These are phyloP conservation scores for Grosmannia penicillata DNA, from an alignment of 2,329 filamentous ascomycete genomes.

Conservation along the genomic window DNA sequence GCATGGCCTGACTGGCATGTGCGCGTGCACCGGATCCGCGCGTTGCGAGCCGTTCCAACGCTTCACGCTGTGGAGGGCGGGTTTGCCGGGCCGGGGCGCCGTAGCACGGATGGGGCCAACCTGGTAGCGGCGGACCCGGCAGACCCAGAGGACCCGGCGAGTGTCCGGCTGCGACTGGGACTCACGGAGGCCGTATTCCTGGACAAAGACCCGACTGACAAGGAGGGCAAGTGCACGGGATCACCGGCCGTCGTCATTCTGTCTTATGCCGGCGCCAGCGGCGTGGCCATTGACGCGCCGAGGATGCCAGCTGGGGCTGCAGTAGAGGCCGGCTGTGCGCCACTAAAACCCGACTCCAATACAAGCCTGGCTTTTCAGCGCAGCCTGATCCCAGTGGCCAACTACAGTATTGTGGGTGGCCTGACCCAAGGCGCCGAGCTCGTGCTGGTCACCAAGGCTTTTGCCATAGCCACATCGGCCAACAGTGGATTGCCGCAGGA, in stretches of 20 bases:
- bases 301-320: background rate
- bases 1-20: conserved; percentile 23
- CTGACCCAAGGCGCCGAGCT: background rate
- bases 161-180: background rate
- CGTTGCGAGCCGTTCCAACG: background rate
- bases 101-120: conserved; percentile 1
- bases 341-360: conserved; percentile 17
- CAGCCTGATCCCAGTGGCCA: conserved; percentile 13
- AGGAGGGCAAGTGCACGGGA: background rate
- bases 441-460: conserved; percentile 3
- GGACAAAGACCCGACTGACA: background rate
- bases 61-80: conserved; percentile 13
- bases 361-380: conserved; percentile 15
- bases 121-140: background rate
- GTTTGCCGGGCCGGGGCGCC: conserved; percentile 11
- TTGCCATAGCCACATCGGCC: conserved; percentile 2
- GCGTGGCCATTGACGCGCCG: background rate
- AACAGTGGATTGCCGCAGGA: too few relatives aligned
- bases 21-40: conserved; percentile 17
- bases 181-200: background rate
- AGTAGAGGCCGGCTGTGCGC: background rate
- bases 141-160: too few relatives aligned
- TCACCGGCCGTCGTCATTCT: conserved; percentile 7
- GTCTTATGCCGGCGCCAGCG: conserved; percentile 8
- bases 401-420: background rate